Conservation (phyloP, 1,139 yeast species). For the Hemisphaericaspora xylanilytica region DNA sequence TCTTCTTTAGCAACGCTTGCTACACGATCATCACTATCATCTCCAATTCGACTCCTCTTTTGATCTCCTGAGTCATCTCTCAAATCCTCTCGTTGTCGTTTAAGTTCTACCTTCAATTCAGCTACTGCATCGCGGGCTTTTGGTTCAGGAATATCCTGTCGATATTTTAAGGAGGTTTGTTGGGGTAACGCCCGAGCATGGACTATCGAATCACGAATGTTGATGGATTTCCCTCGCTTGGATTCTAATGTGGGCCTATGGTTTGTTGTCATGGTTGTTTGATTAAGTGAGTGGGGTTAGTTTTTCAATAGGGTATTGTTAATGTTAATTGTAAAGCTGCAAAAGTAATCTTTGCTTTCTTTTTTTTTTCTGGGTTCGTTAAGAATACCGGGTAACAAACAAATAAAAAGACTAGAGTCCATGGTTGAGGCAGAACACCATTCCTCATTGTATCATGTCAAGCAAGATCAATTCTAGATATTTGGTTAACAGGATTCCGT, state of each 20-base stretch:
- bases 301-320: too few species aligned
- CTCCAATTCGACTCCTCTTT: constrained; percentile 1
- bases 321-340: neutral
- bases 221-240: constrained; percentile 64
- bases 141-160: constrained; percentile 33
- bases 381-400: too few species aligned
- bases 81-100: constrained; percentile 10
- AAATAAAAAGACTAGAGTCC: too few species aligned
- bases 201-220: constrained; percentile 43
- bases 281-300: neutral
- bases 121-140: constrained; percentile 23
- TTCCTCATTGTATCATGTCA: too few species aligned
- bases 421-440: too few species aligned
- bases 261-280: constrained; percentile 68
- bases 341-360: neutral
- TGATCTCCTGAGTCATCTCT: constrained; percentile 4
- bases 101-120: constrained; percentile 25
- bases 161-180: constrained; percentile 63
- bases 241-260: constrained; percentile 90
- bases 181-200: constrained; percentile 74
- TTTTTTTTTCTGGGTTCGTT: neutral
- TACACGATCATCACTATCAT: constrained; percentile 4
- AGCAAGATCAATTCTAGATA: too few species aligned
- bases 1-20: constrained; percentile 17
- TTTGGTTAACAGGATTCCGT: too few species aligned